Evolutionary conservation across 495 filamentous ascomycete genomes (phyloP).

Genomic region (Lasiosphaeriaceae sp.): DNA sequence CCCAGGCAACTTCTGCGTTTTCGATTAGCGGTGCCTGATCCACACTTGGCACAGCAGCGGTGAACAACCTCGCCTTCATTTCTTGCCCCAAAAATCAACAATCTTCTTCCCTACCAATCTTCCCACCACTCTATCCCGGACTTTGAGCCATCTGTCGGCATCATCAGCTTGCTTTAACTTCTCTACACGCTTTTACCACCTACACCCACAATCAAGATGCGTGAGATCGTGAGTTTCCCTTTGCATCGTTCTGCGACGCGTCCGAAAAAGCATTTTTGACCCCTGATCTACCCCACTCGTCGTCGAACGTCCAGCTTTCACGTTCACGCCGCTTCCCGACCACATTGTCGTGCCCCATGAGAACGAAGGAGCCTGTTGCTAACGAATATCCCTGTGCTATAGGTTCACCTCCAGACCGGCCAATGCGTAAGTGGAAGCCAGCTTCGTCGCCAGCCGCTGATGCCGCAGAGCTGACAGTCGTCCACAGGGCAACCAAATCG

Average conservation of each 20-base stretch:
- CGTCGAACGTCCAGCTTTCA: background rate
- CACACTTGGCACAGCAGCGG: slow-evolving; percentile 30
- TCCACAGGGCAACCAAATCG: slow-evolving; percentile 96
- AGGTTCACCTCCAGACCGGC: slow-evolving; percentile 99
- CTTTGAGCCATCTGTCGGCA: slow-evolving; percentile 16
- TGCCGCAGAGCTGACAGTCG: slow-evolving; percentile 23
- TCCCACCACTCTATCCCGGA: slow-evolving; percentile 22
- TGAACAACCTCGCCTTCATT: slow-evolving; percentile 26
- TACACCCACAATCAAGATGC: slow-evolving; percentile 60
- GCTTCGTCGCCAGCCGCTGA: slow-evolving; percentile 20
- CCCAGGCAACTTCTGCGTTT: slow-evolving; percentile 13
- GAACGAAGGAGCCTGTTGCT: slow-evolving; percentile 22
- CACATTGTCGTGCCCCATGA: background rate
- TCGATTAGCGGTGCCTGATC: slow-evolving; percentile 31
- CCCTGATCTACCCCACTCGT: slow-evolving; percentile 23
- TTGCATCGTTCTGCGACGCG: slow-evolving; percentile 67
- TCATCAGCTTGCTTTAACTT: slow-evolving; percentile 17
- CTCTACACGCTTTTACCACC: slow-evolving; percentile 26
- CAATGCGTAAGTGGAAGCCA: slow-evolving; percentile 79
- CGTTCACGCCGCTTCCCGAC: background rate
- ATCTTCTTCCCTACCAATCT: slow-evolving; percentile 22
- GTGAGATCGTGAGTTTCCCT: slow-evolving; percentile 78
- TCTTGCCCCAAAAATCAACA: slow-evolving; percentile 39
- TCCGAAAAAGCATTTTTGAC: slow-evolving; percentile 43
- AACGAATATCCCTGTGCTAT: slow-evolving; percentile 32